These are phyloP conservation scores for Monosporascus sp. DNA, from an alignment of 2,329 filamentous ascomycete genomes.

Conservation along the genomic window DNA sequence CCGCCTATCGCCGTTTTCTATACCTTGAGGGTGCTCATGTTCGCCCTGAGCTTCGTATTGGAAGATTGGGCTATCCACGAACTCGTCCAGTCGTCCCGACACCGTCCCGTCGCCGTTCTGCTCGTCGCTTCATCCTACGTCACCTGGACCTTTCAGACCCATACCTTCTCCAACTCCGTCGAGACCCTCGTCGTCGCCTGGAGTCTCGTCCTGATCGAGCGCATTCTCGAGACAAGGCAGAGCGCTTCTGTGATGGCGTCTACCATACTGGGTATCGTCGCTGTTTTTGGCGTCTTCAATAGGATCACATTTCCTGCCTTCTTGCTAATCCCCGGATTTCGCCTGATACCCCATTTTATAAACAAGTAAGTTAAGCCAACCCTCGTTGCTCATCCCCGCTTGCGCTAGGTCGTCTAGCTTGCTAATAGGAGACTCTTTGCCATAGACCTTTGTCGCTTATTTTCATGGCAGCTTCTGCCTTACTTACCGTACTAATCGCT, in stretches of 20 bases:
- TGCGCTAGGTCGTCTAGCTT: not conserved
- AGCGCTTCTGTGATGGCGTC: slow-evolving; percentile 71
- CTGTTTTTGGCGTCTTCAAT: slow-evolving; percentile 87
- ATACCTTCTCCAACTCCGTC: slow-evolving; percentile 96
- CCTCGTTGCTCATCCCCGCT: not conserved
- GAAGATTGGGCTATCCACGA: slow-evolving; percentile 98
- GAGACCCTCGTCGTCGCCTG: slow-evolving; percentile 91
- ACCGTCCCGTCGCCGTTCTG: slow-evolving; percentile 68
- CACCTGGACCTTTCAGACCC: slow-evolving; percentile 97
- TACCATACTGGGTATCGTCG: slow-evolving; percentile 71
- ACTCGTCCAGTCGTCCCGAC: slow-evolving; percentile 68
- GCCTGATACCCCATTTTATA: slow-evolving; percentile 78
- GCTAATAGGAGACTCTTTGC: slow-evolving; percentile 10
- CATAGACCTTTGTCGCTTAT: slow-evolving; percentile 54
- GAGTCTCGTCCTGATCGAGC: slow-evolving; percentile 85
- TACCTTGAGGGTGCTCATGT: slow-evolving; percentile 84
- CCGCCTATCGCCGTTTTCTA: slow-evolving; percentile 87
- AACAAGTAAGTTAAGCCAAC: slow-evolving; percentile 56
- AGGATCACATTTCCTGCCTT: slow-evolving; percentile 96
- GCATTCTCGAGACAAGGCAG: slow-evolving; percentile 67
- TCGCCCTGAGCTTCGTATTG: slow-evolving; percentile 88
- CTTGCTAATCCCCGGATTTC: slow-evolving; percentile 74
- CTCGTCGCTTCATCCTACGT: slow-evolving; percentile 95
- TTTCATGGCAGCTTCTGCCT: slow-evolving; percentile 58
- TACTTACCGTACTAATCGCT: slow-evolving; percentile 65